Evolutionary conservation across 169 alveolate genomes (phyloP), one percentile per base, ranked within the genome.

Genomic region (Plasmodium fragile): DNA sequence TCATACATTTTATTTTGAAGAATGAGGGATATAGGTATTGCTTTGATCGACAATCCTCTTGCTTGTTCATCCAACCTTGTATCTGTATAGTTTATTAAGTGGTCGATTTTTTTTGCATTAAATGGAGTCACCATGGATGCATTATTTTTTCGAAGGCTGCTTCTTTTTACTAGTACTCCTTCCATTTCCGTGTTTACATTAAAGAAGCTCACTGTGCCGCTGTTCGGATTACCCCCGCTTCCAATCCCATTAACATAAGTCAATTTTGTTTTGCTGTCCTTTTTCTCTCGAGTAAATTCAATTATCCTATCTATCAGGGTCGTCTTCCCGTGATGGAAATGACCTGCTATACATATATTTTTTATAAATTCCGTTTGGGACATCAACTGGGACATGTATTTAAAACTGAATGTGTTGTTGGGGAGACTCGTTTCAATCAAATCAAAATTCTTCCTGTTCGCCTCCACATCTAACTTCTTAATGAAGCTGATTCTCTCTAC

Each of bases 321-420:
- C 25, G 99, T 99, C 95, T 99, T 99, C 4, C 99, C 99, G 80
- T 98, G 99, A 87, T 99, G 99, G 82, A 99, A 94, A 83, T 98
- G 99, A 0, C 99, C 99, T 32, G 98, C 96, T 69, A 99, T 92
- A 81, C 99, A 98, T 0, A 99, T 96, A 96, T 99, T 98, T 87
- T 99, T 97, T 22, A 99, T 97, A 95, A 98, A 93, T 65, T 97
- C 97, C 16, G 99, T 99, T 75, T 98, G 98, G 11, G 94, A 93
- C 98, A 98, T 98, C 92, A 99, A 93, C 75, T 97, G 96, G 1
- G 98, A 97, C 81, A 99, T 85, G 95, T 97, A 99, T 92, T 99
- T 99, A 83, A 97, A 97, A 59, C 98, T 96, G 94, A 97, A 98
- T n/a, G 97, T 96, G 30, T 99, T 98, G 83, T 97, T 96, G 18